These are phyloP conservation scores for Wakefieldia striispora DNA, from an alignment of 768 basidiomycete species.

Conservation along the genomic window DNA sequence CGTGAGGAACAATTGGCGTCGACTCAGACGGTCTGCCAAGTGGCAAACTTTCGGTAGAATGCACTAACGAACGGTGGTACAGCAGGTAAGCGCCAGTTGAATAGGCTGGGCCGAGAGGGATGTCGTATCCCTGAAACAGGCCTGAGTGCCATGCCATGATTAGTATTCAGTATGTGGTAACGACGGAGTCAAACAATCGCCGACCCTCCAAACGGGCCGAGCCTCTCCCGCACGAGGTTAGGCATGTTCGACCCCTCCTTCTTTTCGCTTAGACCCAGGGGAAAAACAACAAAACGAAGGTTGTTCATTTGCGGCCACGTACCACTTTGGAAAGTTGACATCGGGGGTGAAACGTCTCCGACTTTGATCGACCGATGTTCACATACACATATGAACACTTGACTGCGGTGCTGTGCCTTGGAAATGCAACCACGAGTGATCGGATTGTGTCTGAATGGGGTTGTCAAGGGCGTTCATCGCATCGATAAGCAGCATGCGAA, in stretches of 20 bases:
- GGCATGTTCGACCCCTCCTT: background rate
- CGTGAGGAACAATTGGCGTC: constrained; percentile 2
- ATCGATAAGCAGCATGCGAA: background rate
- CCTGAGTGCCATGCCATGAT: background rate
- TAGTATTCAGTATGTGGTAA: constrained; percentile 7
- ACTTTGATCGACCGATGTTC: constrained; percentile 19
- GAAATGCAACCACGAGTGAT: background rate
- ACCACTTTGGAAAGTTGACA: constrained; percentile 8
- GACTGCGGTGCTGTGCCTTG: constrained; percentile 2
- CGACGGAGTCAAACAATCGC: constrained; percentile 18
- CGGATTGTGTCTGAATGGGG: background rate
- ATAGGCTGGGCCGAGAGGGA: too few species aligned
- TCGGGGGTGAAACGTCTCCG: constrained; percentile 25
- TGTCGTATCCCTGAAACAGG: background rate
- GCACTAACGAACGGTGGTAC: too few species aligned
- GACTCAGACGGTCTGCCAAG: too few species aligned
- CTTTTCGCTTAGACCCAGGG: constrained; percentile 11
- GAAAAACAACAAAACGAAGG: background rate
- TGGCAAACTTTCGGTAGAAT: background rate
- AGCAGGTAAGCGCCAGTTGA: too few species aligned
- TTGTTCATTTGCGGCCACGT: too few species aligned
- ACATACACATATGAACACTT: too few species aligned
- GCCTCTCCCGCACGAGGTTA: too few species aligned
- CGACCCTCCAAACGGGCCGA: constrained; percentile 9
- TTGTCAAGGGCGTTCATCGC: background rate